Evolutionary conservation across 2,329 filamentous ascomycete genomes (phyloP).

Genomic region (Sporothrix schenckii): DNA sequence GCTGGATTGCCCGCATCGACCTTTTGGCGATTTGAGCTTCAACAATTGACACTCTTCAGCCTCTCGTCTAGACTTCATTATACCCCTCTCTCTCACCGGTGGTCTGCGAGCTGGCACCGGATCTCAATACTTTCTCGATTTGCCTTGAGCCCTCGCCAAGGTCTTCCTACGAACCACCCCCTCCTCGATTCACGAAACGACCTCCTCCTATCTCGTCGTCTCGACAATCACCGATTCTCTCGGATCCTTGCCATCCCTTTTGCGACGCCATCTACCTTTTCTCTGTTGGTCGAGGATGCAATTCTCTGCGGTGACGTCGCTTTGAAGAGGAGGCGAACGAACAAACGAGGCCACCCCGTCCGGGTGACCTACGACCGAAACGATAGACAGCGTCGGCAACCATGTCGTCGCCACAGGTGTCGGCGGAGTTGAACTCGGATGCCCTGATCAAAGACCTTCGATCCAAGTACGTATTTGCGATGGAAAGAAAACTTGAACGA

Average conservation of each 20-base stretch:
- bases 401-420: constrained; percentile 38
- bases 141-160: not conserved
- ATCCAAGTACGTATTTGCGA: constrained; percentile 50
- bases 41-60: not conserved
- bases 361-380: not conserved
- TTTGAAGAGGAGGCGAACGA: constrained; percentile 35
- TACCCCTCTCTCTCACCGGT: not conserved
- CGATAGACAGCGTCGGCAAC: constrained; percentile 25
- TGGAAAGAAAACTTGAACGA: not conserved
- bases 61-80: not conserved
- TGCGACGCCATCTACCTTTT: not conserved
- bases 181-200: constrained; percentile 5
- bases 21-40: not conserved
- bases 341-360: constrained; percentile 23
- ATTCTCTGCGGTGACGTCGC: constrained; percentile 33
- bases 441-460: constrained; percentile 58
- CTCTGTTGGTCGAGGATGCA: constrained; percentile 34
- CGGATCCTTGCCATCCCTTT: not conserved
- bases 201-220: not conserved
- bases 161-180: not conserved
- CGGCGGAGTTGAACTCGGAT: constrained; percentile 60
- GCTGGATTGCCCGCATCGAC: not conserved
- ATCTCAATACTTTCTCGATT: not conserved
- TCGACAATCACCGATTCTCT: not conserved
- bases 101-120: not conserved